phyloP scores from a whole-genome alignment of 768 basidiomycete species.

The Russula olivacea region DNA sequence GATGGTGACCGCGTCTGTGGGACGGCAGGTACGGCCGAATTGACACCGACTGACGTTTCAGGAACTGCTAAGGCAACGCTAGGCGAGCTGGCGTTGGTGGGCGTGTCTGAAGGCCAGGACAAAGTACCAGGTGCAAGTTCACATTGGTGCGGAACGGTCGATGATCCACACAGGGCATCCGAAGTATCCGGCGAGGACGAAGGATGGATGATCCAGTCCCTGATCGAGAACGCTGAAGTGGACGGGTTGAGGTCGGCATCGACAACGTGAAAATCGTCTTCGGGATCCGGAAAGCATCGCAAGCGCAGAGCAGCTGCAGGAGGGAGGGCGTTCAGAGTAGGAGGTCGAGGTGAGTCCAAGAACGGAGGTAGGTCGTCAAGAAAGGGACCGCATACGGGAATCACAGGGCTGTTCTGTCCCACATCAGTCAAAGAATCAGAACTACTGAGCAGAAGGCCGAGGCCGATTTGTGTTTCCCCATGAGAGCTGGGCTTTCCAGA shows the following conservation, averaged over 20 bases:
- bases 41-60: background rate
- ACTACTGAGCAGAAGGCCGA: constrained; percentile 18
- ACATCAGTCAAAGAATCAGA: constrained; percentile 2
- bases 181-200: constrained; percentile 10
- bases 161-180: background rate
- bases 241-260: constrained; percentile 5
- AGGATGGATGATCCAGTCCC: constrained; percentile 18
- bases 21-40: background rate
- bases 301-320: background rate
- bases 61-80: background rate
- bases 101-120: background rate
- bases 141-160: background rate
- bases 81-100: background rate
- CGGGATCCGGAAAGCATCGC: background rate
- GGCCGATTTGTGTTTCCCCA: constrained; percentile 12
- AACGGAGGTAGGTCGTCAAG: background rate
- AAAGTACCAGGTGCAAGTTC: background rate
- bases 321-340: background rate
- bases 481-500: background rate
- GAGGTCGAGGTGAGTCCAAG: constrained; percentile 5
- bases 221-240: constrained; percentile 19
- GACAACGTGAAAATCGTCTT: background rate
- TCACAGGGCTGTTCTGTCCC: background rate
- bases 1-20: background rate
- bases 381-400: background rate